Evolutionary conservation across 2,329 filamentous ascomycete species (phyloP).

Genomic region (Beauveria bassiana): DNA sequence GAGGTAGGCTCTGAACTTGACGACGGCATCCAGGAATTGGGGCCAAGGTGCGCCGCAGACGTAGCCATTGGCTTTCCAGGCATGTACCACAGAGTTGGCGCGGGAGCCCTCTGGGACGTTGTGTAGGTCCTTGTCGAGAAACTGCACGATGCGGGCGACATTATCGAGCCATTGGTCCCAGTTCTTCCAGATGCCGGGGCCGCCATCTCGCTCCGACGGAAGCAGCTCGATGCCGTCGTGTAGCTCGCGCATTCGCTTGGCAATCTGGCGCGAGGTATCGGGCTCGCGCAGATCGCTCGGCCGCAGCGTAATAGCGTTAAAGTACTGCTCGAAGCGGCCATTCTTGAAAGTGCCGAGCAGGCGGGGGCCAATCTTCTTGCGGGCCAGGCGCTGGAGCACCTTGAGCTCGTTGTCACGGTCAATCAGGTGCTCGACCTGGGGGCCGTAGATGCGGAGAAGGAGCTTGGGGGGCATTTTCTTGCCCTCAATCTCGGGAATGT

Average conservation of each 20-base stretch:
- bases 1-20: constrained; percentile 72
- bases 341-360: constrained; percentile 89
- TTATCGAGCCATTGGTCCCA: constrained; percentile 87
- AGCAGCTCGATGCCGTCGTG: constrained; percentile 89
- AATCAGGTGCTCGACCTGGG: constrained; percentile 91
- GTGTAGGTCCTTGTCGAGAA: constrained; percentile 51
- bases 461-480: constrained; percentile 57
- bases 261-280: constrained; percentile 84
- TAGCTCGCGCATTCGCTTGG: constrained; percentile 93
- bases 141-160: constrained; percentile 51
- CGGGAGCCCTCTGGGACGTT: constrained; percentile 22
- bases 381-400: constrained; percentile 76
- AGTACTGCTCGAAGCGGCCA: constrained; percentile 91
- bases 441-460: constrained; percentile 85
- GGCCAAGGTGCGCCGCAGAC: constrained; percentile 82
- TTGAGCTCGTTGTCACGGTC: constrained; percentile 84
- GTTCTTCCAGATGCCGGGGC: constrained; percentile 80
- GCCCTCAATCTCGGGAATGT: constrained; percentile 37
- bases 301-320: constrained; percentile 76
- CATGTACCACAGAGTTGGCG: constrained; percentile 26
- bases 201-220: constrained; percentile 65
- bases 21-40: constrained; percentile 64
- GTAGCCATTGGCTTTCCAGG: constrained; percentile 63
- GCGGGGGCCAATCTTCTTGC: constrained; percentile 88
- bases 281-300: constrained; percentile 68